phyloP scores from a whole-genome alignment of 164 flowering plant genomes.

The Santalum album region DNA sequence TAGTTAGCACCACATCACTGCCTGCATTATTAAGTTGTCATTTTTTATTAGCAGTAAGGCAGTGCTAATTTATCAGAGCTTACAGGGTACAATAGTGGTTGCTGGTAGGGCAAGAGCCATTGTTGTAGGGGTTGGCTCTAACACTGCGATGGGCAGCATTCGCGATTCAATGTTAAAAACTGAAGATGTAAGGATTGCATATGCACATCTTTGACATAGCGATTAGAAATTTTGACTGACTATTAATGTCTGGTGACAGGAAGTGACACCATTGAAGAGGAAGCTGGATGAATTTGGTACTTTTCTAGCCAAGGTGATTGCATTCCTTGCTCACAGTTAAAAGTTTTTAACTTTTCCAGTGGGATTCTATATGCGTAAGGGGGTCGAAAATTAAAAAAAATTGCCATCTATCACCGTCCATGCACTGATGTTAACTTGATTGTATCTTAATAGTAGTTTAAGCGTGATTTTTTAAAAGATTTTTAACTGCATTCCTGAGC shows the following conservation, averaged over 20 bases:
- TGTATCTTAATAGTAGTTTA: too few species aligned
- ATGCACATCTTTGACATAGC: neutral
- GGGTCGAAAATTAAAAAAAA: too few species aligned
- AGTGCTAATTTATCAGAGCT: slow-evolving; percentile 8
- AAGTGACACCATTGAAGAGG: slow-evolving; percentile 86
- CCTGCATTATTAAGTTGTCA: neutral
- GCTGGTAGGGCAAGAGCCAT: slow-evolving; percentile 95
- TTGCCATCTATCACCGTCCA: too few species aligned
- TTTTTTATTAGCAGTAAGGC: neutral
- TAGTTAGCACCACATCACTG: neutral
- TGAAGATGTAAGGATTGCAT: slow-evolving; percentile 63
- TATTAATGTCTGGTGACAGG: slow-evolving; percentile 42
- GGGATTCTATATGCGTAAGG: too few species aligned
- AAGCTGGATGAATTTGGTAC: slow-evolving; percentile 97
- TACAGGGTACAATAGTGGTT: slow-evolving; percentile 89
- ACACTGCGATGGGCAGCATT: slow-evolving; percentile 96
- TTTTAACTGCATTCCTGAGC: too few species aligned
- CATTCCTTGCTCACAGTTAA: neutral
- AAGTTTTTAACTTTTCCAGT: too few species aligned
- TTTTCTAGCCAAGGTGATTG: slow-evolving; percentile 86
- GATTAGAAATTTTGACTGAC: slow-evolving; percentile 1
- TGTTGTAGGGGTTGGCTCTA: slow-evolving; percentile 89
- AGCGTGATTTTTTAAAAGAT: too few species aligned
- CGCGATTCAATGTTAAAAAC: slow-evolving; percentile 91
- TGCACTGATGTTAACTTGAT: too few species aligned